Base-by-base conservation (phyloP, 108 stramenopile species). In the Nitzschia palea region DNA sequence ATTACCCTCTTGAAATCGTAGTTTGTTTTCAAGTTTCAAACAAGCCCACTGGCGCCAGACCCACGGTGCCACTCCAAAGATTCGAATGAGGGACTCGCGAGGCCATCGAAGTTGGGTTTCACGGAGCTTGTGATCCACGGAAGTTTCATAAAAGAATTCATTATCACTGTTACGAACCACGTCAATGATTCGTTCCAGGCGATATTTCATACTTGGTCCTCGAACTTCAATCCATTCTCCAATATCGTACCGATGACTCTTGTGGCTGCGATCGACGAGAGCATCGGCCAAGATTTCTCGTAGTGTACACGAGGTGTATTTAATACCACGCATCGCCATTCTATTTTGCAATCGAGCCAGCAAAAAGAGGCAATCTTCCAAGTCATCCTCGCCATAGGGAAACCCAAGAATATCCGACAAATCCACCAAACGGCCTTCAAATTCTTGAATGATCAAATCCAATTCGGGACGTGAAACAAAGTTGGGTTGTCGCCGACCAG, bases 21-120 rank as follows among this genome's bases (percentile, higher is more conserved):
- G 43, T 48, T 63, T 66, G 32, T 68, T 71, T 57, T 83, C 82
- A 23, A 78, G 53, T 62, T 60, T 60, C 37, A 83, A 48, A 25
- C 69, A 55, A 43, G 78, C 75, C 51, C 69, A 83, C 50, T 77
- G 74, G 52, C 72, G 75, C 78, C 78, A 83, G n/a, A 80, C 59
- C 78, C 78, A 83, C 14, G 82, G 82, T 28, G 78, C 64, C 2
- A 32, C 18, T 10, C 82, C 82, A 58, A 83, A 83, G 58, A 83
- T 70, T 9, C 61, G 33, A 14, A n/a, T 27, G 0, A 71, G 45
- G 6, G 70, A 48, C 47, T 71, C 60, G 4, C 35, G 42, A 1
- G 70, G 70, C 60, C 55, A 54, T 54, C 70, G 70, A 8, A 71
- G 36, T 10, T 58, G 29, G 33, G 48, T 17, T 59, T 68, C 68